Base-by-base conservation (phyloP, 106 monocot species). In the Chionographis japonica region DNA sequence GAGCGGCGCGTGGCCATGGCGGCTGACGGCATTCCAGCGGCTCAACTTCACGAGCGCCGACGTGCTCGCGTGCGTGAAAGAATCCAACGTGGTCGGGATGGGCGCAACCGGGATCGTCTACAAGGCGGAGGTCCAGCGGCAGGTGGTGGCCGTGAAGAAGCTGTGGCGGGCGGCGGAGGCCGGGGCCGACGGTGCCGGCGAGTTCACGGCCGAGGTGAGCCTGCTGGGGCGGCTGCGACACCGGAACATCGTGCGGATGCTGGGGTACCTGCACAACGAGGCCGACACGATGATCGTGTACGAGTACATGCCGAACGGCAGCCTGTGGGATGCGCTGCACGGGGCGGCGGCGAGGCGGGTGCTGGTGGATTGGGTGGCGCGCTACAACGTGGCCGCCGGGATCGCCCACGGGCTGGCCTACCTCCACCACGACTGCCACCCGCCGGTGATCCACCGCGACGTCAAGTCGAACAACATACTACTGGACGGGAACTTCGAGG, bases 51-150 rank as follows among this genome's bases (percentile, higher is more conserved):
- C 90, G 0, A 90, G 87, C 78, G 67, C 50, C 20, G 94, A 94
- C 36, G 76, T 94, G 59, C 74, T 90, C 0, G 82, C 94, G 4
- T 94, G 87, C 74, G 43, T 94, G 65, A 87, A 88, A 63, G 94
- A 94, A 39, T 54, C 70, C 8, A 94, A 94, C 61, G 74, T 94
- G 55, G 60, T 94, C 65, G 94, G 94, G 13, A 94, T 88, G 87
- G 94, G 94, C 7, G 94, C 90, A 0, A 88, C 83, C 4, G 94
- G 94, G 8, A 60, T 88, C n/a, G 94, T 94, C 20, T 94, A 94
- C 80, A 90, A 81, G 74, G 94, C 83, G 9, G 90, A 90, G 17
- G 78, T 94, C 56, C 85, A 69, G 2, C 76, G 85, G 3, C 78
- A 85, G 9, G 74, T 78, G 1, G 71, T 90, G 9, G 94, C 94